phyloP scores from a whole-genome alignment of 2,329 filamentous ascomycete genomes.

The Colletotrichum sidae region DNA sequence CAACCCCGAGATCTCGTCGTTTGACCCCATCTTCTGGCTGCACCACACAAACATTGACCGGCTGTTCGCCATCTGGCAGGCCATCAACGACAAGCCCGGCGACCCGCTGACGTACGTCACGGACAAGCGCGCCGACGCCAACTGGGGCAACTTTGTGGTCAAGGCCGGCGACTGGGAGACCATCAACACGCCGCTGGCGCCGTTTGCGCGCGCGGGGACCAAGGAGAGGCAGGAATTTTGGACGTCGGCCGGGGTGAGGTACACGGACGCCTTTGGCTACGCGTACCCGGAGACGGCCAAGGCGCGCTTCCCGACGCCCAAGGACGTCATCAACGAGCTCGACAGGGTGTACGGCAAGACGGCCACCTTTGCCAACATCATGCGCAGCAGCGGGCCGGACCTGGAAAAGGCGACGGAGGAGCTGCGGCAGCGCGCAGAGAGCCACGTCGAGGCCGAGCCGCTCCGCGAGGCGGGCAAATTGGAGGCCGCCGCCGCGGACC shows the following conservation, averaged over 20 bases:
- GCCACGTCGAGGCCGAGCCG: conserved; percentile 16
- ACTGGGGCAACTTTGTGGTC: conserved; percentile 45
- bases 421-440: conserved; percentile 20
- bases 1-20: conserved; percentile 66
- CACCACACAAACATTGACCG: conserved; percentile 35
- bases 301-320: conserved; percentile 38
- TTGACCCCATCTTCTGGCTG: conserved; percentile 75
- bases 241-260: conserved; percentile 43
- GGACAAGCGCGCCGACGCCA: conserved; percentile 1
- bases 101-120: conserved; percentile 31
- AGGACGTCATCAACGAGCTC: conserved; percentile 39
- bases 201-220: conserved; percentile 40
- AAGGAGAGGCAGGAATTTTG: conserved; percentile 40
- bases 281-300: conserved; percentile 44
- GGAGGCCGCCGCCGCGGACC: not conserved
- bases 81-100: conserved; percentile 22
- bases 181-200: conserved; percentile 40
- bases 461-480: not conserved
- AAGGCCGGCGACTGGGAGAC: conserved; percentile 40
- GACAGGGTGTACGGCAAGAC: conserved; percentile 27
- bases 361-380: conserved; percentile 31
- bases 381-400: conserved; percentile 15
- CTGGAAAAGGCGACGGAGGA: conserved; percentile 15
- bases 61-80: conserved; percentile 34
- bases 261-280: conserved; percentile 43